Base-by-base conservation (phyloP, 2,329 filamentous ascomycete genomes). In the Scleromitrula shiraiana region DNA sequence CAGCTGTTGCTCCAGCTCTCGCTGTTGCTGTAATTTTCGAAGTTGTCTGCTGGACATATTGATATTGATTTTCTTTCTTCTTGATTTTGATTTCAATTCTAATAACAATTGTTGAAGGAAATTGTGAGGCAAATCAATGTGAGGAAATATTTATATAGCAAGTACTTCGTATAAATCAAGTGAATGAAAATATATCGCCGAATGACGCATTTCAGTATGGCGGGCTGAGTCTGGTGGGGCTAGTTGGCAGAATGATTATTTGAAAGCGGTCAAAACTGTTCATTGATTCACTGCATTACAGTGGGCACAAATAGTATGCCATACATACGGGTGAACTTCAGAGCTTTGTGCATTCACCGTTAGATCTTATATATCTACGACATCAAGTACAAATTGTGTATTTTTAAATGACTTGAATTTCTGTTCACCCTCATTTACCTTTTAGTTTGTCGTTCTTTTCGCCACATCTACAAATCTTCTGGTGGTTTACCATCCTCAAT, bases 1-100 rank as follows among this genome's bases (percentile, higher is more conserved):
- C 41, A 52, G 52, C 22, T 55, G 53, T 22, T 57, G 52, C 42
- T 64, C 59, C 15, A 62, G 47, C 48, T 66, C 62, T 14, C 60
- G 53, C 46, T 63, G 62, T 50, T 64, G 58, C 49, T 63, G 63
- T 26, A 66, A 41, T 47, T 63, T 66, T 46, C 63, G 57, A 42
- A 66, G 50, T 44, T 65, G 63, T 44, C 63, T 55, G 47, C 59
- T 65, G 3, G 63, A 65, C 63, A 65, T 65, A 7, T 15, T 57
- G 41, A 23, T 24, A n/a, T 23, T 8, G 8, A 10, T 22, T 35
- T 15, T 6, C 33, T 29, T 29, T 29, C 26, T 7, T 7, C 7
- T 29, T 29, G 26, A 29, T 7, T 7, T 7, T 7, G 26, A 29
- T 7, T 7, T 29, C 12, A 7, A 29, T 29, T 7, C 12, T 12